These are phyloP conservation scores for Clohesyomyces aquaticus DNA, from an alignment of 495 filamentous ascomycete genomes.

Conservation along the genomic window DNA sequence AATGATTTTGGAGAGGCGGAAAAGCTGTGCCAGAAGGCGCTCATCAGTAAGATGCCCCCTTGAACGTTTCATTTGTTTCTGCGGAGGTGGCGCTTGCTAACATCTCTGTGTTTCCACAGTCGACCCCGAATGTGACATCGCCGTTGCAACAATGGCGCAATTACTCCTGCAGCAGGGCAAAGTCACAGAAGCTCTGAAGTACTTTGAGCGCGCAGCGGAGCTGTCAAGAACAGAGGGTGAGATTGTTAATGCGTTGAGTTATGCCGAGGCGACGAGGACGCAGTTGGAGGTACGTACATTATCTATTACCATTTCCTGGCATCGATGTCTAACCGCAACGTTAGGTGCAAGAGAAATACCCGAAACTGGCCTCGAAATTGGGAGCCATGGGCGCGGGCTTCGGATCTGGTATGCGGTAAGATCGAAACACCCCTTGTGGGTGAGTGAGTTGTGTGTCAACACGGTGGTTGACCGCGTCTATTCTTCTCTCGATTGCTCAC, in stretches of 20 bases:
- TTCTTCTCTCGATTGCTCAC: neutral
- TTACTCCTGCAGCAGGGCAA: conserved; percentile 97
- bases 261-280: conserved; percentile 95
- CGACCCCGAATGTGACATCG: conserved; percentile 98
- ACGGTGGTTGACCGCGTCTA: neutral
- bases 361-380: conserved; percentile 83
- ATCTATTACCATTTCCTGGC: neutral
- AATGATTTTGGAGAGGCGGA: conserved; percentile 93
- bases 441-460: no score
- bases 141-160: conserved; percentile 98
- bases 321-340: no score
- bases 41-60: conserved; percentile 64
- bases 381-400: conserved; percentile 67
- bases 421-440: no score
- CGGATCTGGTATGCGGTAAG: conserved; percentile 46
- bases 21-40: conserved; percentile 92
- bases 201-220: conserved; percentile 95
- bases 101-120: conserved; percentile 56
- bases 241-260: conserved; percentile 90
- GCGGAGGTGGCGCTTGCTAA: conserved; percentile 11
- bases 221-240: conserved; percentile 95
- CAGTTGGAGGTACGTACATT: conserved; percentile 68
- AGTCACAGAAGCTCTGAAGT: conserved; percentile 90
- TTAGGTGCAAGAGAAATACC: conserved; percentile 93
- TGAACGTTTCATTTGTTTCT: conserved; percentile 58